These are phyloP conservation scores for Fusarium tricinctum DNA, from an alignment of 2,329 filamentous ascomycete species.

Conservation along the genomic window DNA sequence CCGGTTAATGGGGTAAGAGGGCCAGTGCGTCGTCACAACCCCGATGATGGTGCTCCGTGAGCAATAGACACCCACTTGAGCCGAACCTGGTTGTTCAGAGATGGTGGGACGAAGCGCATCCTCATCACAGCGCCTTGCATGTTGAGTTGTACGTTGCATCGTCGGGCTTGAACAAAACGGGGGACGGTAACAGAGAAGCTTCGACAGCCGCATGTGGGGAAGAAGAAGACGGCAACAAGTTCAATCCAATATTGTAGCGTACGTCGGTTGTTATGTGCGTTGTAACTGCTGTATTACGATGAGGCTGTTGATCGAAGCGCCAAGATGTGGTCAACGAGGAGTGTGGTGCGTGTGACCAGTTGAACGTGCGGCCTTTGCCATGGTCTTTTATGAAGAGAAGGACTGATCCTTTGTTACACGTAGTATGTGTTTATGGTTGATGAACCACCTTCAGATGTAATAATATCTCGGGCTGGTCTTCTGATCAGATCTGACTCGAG, in stretches of 20 bases:
- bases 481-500: background rate
- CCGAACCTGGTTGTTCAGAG: conserved; percentile 27
- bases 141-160: conserved; percentile 4
- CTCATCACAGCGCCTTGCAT: conserved; percentile 20
- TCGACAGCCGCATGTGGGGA: conserved; percentile 46
- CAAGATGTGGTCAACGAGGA: conserved; percentile 24
- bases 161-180: conserved; percentile 38
- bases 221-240: conserved; percentile 10
- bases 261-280: conserved; percentile 15
- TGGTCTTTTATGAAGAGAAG: conserved; percentile 4
- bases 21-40: conserved; percentile 35
- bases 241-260: background rate
- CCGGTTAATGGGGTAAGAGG: conserved; percentile 39
- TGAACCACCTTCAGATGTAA: background rate
- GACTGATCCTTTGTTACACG: conserved; percentile 7
- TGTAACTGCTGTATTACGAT: conserved; percentile 28
- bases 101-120: conserved; percentile 36
- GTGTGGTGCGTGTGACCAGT: conserved; percentile 28
- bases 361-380: conserved; percentile 8
- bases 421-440: conserved; percentile 13
- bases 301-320: conserved; percentile 32
- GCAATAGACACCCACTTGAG: conserved; percentile 32
- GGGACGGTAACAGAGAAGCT: conserved; percentile 24
- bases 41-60: conserved; percentile 23
- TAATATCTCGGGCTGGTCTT: background rate